Conservation (phyloP, 768 basidiomycete species). For the Terana coerulea region DNA sequence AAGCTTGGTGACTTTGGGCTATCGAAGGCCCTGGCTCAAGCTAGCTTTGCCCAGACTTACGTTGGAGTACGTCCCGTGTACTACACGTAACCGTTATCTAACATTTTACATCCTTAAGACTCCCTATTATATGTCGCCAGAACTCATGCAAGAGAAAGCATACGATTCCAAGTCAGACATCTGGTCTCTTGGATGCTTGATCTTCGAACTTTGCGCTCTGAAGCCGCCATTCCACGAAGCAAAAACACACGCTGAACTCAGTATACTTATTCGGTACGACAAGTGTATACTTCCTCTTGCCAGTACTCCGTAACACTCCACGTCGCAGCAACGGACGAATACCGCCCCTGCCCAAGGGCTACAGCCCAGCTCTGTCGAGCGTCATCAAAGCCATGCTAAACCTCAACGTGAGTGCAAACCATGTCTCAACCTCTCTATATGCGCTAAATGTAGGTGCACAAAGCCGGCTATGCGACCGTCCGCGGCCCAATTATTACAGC, state of each 20-base stretch:
- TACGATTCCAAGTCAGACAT: constrained; percentile 99
- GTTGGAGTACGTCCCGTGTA: constrained; percentile 70
- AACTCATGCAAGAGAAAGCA: constrained; percentile 94
- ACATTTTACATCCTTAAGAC: constrained; percentile 52
- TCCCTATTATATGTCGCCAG: constrained; percentile 99
- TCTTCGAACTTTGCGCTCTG: constrained; percentile 93
- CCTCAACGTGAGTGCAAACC: constrained; percentile 61
- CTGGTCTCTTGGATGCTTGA: constrained; percentile 96
- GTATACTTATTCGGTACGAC: constrained; percentile 80
- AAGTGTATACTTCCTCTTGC: constrained; percentile 17
- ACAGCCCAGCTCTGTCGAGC: constrained; percentile 66
- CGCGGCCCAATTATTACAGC: constrained; percentile 73
- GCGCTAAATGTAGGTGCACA: too few species aligned
- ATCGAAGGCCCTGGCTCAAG: constrained; percentile 84
- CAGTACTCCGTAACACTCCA: background rate
- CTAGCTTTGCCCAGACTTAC: constrained; percentile 92
- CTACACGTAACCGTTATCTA: background rate
- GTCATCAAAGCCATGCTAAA: constrained; percentile 87
- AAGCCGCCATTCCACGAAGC: constrained; percentile 94
- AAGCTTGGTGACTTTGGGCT: constrained; percentile 98
- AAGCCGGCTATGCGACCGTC: constrained; percentile 88
- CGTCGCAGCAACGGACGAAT: constrained; percentile 74
- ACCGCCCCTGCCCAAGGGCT: constrained; percentile 82
- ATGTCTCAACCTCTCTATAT: background rate
- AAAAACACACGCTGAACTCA: constrained; percentile 83